Evolutionary conservation across 2,329 filamentous ascomycete species (phyloP), one percentile per base, ranked within the genome.

Genomic region (Pezicula radicicola): DNA sequence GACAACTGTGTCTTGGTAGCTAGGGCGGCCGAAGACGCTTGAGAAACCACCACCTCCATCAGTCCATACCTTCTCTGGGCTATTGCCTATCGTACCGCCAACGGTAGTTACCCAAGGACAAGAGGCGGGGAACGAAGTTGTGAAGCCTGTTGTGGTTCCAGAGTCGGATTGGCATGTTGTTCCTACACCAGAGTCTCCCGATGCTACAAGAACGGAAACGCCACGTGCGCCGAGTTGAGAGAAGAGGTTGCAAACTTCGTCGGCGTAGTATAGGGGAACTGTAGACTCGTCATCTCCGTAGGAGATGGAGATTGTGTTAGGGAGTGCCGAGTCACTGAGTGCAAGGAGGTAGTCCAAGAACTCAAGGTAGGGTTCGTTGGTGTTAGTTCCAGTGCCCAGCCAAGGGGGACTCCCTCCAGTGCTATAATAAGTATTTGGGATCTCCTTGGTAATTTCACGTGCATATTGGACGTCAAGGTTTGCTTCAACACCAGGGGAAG

Each of bases 281-380:
- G 77, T 76, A 5, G 68, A 66, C 65, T 85, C 81, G 41, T 75
- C 72, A 40, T 75, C 75, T 44, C 79, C 79, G 61, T 83, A 83
- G 3, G 75, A 79, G 57, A 84, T 78, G 36, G 73, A 75, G 54
- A 82, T 74, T 6, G 83, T 79, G 55, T 81, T 80, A 0, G 86
- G 85, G 2, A 89, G 71, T 49, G 77, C 67, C 18, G 68, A 60
- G 54, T 77, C 75, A 0, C 68, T 60, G 56, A 80, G 78, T 1
- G 69, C 67, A 1, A 85, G 74, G 2, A 87, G 65, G 65, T 81
- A 80, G 51, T 80, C 74, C 7, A 88, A 71, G 72, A 80, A 88
- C 13, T 75, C 75, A 1, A 88, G 72, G 66, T 88, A 89, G 0
- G 85, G 85, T 70, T 90, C 87, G 65, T 89, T 89, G 58, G 74